Conservation (phyloP, 345 rosid genomes). For the Euclidium syriacum region DNA sequence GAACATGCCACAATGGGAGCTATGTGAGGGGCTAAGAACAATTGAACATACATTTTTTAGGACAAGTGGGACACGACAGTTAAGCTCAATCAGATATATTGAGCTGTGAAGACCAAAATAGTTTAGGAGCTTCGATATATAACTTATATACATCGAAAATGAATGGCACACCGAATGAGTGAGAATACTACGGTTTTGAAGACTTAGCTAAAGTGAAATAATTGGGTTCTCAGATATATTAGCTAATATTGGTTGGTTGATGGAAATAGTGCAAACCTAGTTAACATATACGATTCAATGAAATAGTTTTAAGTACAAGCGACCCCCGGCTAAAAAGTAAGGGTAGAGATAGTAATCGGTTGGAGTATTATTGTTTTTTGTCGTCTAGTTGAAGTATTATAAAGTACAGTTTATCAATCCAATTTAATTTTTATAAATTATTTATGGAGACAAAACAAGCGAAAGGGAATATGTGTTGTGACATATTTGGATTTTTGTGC, state of each 20-base stretch:
- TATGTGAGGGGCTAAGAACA: too few species aligned
- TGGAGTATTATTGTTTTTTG: conserved; percentile 27
- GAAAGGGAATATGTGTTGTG: conserved; percentile 71
- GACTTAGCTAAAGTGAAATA: not conserved
- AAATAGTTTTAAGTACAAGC: conserved; percentile 4
- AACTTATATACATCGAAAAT: not conserved
- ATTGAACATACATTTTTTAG: too few species aligned
- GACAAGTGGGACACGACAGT: too few species aligned
- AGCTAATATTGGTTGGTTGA: not conserved
- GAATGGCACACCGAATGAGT: not conserved
- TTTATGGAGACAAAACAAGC: conserved; percentile 32
- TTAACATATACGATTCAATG: not conserved
- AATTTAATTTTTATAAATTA: not conserved
- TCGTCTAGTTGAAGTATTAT: too few species aligned
- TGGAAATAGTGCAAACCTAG: not conserved
- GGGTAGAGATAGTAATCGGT: conserved; percentile 43
- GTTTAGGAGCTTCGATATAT: too few species aligned
- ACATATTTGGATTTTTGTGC: conserved; percentile 47
- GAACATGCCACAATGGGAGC: too few species aligned
- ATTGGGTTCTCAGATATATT: not conserved
- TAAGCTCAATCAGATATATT: too few species aligned
- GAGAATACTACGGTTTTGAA: not conserved
- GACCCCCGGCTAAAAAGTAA: conserved; percentile 30
- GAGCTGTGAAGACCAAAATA: too few species aligned
- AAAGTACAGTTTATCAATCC: not conserved